A percentile compares a stretch with the other conserved stretches of the same genome.
Evolutionary conservation across 805 yeast genomes (phyloP).

Genomic region (Candida dajiaensis): DNA sequence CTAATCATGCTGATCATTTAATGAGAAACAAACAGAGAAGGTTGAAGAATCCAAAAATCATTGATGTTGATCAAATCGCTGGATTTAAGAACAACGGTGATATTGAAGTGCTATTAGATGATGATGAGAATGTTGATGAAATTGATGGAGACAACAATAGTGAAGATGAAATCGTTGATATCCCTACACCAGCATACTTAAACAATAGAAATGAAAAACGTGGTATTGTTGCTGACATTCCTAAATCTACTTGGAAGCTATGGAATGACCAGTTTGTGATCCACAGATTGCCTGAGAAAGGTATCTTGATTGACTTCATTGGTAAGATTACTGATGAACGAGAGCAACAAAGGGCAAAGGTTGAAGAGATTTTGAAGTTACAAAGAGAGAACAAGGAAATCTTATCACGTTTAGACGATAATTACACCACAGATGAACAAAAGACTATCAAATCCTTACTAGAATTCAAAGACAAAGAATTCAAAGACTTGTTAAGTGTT

Average conservation of each 20-base stretch:
- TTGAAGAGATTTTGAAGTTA: slow-evolving; percentile 29
- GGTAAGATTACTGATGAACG: slow-evolving; percentile 38
- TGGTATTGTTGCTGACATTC: slow-evolving; percentile 30
- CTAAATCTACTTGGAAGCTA: slow-evolving; percentile 21
- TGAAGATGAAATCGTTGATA: slow-evolving; percentile 18
- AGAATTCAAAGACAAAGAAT: slow-evolving; percentile 33
- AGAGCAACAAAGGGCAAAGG: slow-evolving; percentile 26
- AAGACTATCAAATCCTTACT: slow-evolving; percentile 29
- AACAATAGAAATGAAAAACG: slow-evolving; percentile 27
- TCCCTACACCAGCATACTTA: slow-evolving; percentile 32
- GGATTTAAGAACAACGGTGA: slow-evolving; percentile 51
- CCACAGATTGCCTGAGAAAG: slow-evolving; percentile 61
- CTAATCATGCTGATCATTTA: slow-evolving; percentile 54
- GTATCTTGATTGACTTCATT: slow-evolving; percentile 64
- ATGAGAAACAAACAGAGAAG: slow-evolving; percentile 34
- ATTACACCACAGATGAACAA: slow-evolving; percentile 24
- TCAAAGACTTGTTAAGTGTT: slow-evolving; percentile 41
- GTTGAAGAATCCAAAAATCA: slow-evolving; percentile 42
- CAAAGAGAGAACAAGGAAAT: slow-evolving; percentile 31
- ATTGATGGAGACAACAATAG: slow-evolving; percentile 23
- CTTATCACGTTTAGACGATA: slow-evolving; percentile 26
- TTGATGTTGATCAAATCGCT: slow-evolving; percentile 50
- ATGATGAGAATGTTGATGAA: slow-evolving; percentile 25
- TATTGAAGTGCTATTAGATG: slow-evolving; percentile 48
- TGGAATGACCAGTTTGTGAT: slow-evolving; percentile 38